A percentile compares a stretch with the other conserved stretches of the same genome.
Evolutionary conservation across 2,329 filamentous ascomycete species (phyloP).

Genomic region (Xylariaceae sp.): DNA sequence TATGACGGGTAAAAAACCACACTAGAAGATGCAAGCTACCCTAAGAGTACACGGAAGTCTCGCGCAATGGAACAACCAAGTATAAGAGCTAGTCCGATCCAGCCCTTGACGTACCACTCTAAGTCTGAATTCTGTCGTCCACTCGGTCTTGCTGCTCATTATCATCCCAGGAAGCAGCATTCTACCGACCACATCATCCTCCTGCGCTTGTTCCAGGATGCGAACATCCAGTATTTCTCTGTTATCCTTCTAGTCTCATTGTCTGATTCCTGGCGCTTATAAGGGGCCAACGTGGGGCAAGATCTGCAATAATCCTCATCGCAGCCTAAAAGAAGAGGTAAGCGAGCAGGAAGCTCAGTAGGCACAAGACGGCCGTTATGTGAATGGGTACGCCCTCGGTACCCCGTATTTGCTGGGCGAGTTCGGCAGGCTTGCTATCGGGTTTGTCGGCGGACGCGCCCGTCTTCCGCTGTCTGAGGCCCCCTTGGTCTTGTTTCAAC

Average conservation of each 20-base stretch:
- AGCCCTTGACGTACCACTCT: no score
- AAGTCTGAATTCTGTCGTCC: no score
- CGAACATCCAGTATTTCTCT: no score
- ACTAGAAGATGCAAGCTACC: constrained; percentile 21
- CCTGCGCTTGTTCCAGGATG: no score
- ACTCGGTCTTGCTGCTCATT: no score
- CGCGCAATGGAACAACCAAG: constrained; percentile 8
- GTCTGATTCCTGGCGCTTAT: no score
- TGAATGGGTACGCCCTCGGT: constrained; percentile 82
- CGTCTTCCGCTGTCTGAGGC: constrained; percentile 74
- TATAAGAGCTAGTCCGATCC: constrained; percentile 2
- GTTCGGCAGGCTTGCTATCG: constrained; percentile 35
- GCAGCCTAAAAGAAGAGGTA: constrained; percentile 84
- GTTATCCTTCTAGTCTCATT: no score
- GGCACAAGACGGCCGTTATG: constrained; percentile 75
- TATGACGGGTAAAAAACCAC: constrained; percentile 8
- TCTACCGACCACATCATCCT: no score
- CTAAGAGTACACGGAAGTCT: constrained; percentile 9
- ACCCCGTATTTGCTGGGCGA: constrained; percentile 51
- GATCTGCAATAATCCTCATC: neutral
- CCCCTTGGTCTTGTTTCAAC: constrained; percentile 62
- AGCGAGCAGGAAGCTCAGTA: constrained; percentile 87
- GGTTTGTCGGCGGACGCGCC: constrained; percentile 50
- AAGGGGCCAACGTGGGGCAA: no score
- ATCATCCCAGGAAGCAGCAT: no score